Percentiles rank a stretch among this genome's conserved stretches.
phyloP scores from a whole-genome alignment of 495 filamentous ascomycete species.

The Xylaria palmicola region DNA sequence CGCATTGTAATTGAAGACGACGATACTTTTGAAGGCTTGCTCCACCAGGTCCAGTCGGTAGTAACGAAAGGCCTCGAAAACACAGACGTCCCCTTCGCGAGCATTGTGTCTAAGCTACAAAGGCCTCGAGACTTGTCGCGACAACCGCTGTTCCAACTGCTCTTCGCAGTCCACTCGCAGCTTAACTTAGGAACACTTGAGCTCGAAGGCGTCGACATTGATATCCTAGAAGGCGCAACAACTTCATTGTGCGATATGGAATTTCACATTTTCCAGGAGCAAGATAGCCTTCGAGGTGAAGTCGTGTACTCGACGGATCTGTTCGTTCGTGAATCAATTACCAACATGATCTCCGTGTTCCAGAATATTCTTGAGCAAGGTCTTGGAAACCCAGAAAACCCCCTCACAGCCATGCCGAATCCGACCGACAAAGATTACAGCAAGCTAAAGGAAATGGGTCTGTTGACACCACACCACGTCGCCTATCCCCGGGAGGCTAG shows the following conservation, averaged over 20 bases:
- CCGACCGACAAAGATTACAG: neutral
- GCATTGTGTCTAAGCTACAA: slow-evolving; percentile 5
- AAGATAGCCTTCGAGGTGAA: neutral
- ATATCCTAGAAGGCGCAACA: neutral
- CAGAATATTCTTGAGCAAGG: neutral
- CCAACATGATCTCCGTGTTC: neutral
- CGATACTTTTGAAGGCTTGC: slow-evolving; percentile 2
- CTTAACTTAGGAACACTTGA: slow-evolving; percentile 1
- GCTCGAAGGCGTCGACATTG: neutral
- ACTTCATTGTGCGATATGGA: slow-evolving; percentile 14
- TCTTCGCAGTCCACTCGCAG: slow-evolving; percentile 15
- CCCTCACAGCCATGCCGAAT: neutral
- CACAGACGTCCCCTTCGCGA: slow-evolving; percentile 13
- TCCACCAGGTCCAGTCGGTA: slow-evolving; percentile 1
- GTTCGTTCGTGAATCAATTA: neutral
- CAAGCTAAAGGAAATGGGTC: neutral
- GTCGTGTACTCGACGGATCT: slow-evolving; percentile 10
- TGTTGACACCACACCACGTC: neutral
- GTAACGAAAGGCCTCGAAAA: neutral
- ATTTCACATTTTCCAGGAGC: slow-evolving; percentile 12
- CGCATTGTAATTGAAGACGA: slow-evolving; percentile 6
- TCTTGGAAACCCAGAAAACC: neutral
- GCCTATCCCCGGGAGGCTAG: neutral
- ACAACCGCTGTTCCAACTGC: slow-evolving; percentile 10
- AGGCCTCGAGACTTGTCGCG: slow-evolving; percentile 1